phyloP scores from a whole-genome alignment of 176 grass and related monocot species.

The Dendrocalamus sinicus region DNA sequence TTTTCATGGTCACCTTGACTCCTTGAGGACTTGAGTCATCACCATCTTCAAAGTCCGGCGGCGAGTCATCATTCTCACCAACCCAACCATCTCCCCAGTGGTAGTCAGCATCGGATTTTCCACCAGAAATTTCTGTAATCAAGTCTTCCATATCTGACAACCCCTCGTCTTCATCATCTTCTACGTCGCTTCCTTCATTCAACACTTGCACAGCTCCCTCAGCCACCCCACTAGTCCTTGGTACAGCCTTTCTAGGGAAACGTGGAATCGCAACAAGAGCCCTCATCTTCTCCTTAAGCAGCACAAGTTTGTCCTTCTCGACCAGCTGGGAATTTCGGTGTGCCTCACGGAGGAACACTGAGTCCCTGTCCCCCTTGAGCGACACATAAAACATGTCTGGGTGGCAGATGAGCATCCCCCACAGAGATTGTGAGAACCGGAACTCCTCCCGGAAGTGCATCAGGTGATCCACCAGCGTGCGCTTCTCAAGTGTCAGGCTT shows the following conservation, averaged over 20 bases:
- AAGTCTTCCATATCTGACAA: constrained; percentile 79
- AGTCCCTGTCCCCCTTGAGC: constrained; percentile 83
- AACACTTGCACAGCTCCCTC: constrained; percentile 6
- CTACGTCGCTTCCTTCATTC: constrained; percentile 41
- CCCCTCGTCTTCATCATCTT: constrained; percentile 58
- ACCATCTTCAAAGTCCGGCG: constrained; percentile 69
- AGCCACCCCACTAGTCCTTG: constrained; percentile 28
- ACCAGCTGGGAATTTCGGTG: constrained; percentile 81
- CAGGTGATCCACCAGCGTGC: constrained; percentile 83
- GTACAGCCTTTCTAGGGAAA: constrained; percentile 43
- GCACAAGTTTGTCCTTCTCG: constrained; percentile 77
- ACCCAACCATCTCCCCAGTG: constrained; percentile 79
- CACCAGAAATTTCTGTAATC: constrained; percentile 53
- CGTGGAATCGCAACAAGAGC: constrained; percentile 70
- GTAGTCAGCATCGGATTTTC: constrained; percentile 67
- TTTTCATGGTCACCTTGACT: constrained; percentile 38
- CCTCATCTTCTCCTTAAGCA: constrained; percentile 98
- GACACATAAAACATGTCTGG: constrained; percentile 98
- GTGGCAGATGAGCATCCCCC: constrained; percentile 87
- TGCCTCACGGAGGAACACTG: constrained; percentile 89
- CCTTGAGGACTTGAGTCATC: constrained; percentile 44
- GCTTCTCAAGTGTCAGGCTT: constrained; percentile 90
- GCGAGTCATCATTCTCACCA: constrained; percentile 67
- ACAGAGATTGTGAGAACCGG: constrained; percentile 82
- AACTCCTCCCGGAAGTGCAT: constrained; percentile 95